Base-by-base conservation (phyloP, 2,329 filamentous ascomycete species). In the Aspergillus aculeatus region DNA sequence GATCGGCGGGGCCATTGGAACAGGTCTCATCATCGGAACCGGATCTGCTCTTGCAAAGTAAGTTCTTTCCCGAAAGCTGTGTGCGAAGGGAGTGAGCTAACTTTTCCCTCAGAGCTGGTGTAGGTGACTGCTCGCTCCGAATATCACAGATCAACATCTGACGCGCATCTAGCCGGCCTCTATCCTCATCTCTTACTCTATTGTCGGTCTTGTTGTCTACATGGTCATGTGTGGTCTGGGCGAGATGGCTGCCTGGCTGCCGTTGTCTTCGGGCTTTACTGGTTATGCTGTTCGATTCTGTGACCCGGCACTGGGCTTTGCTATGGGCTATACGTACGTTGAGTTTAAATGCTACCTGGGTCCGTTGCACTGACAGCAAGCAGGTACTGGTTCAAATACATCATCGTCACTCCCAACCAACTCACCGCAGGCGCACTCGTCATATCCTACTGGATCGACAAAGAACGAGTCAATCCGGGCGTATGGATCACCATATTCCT, bases 351-450 rank as follows among this genome's bases (percentile, higher is more conserved):
- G 12, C 52, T 47, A 12, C 32, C 14, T 52, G 44, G 7, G 41
- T 21, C 7, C 26, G 56, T 50, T 50, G 61, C 67, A 24, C 5
- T 50, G 2, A 38, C 7, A 38, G 26, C 6, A 3, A 41, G 14
- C 61, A 78, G 75, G 32, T 78, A 76, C 66, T 90, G 86, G 84
- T 84, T 87, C 77, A 93, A 85, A 72, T 95, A 95, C 74, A 90
- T 95, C 72, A 93, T 96, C 69, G 84, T 90, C 53, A 92, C 90
- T 1, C 91, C 92, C 1, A 95, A 95, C 70, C 91, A 96, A 73
- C 80, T 96, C 44, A 95, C 91, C 0, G 91, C 91, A 29, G 86
- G 84, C n/a, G 85, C 90, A 5, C 77, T 96, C 41, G 89, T 94
- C 59, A 89, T 96, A 59, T 86, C 89, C 66, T 92, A 87, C 69